These are phyloP conservation scores for Ophiosphaerella narmari DNA, from an alignment of 2,329 filamentous ascomycete genomes.

Conservation along the genomic window DNA sequence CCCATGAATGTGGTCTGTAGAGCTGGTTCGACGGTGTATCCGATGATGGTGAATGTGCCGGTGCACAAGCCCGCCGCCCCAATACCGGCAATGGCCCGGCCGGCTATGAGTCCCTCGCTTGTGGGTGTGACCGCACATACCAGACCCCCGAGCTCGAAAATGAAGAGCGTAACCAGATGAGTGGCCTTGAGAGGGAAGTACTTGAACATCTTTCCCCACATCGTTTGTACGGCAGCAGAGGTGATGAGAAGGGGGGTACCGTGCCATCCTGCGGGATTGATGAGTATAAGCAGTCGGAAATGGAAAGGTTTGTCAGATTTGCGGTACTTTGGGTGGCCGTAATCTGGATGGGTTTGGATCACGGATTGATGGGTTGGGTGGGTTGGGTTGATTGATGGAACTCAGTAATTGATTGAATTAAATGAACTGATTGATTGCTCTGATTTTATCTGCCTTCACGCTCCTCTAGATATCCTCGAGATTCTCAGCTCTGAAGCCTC, in stretches of 20 bases:
- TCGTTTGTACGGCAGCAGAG: not conserved
- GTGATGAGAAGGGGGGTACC: conserved; percentile 31
- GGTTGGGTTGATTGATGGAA: too few relatives aligned
- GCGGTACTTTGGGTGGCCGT: too few relatives aligned
- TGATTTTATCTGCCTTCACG: too few relatives aligned
- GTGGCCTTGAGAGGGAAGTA: not conserved
- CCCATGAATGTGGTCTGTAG: not conserved
- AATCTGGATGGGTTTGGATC: too few relatives aligned
- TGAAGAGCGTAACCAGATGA: conserved; percentile 17
- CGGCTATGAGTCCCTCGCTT: conserved; percentile 50
- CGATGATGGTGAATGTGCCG: not conserved
- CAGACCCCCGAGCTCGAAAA: conserved; percentile 50
- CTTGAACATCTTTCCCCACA: not conserved
- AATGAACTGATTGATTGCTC: too few relatives aligned
- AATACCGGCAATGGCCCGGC: conserved; percentile 50
- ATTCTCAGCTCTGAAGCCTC: too few relatives aligned
- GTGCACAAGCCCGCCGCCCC: conserved; percentile 50
- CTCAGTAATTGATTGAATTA: too few relatives aligned
- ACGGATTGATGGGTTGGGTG: too few relatives aligned
- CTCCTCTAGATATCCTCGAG: too few relatives aligned
- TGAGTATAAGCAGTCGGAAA: too few relatives aligned
- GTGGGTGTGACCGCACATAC: conserved; percentile 46
- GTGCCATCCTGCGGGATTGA: conserved; percentile 13
- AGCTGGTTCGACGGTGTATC: not conserved
- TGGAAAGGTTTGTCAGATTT: too few relatives aligned